Conservation (phyloP, 2,329 filamentous ascomycete genomes). For the Davidsoniella australis region DNA sequence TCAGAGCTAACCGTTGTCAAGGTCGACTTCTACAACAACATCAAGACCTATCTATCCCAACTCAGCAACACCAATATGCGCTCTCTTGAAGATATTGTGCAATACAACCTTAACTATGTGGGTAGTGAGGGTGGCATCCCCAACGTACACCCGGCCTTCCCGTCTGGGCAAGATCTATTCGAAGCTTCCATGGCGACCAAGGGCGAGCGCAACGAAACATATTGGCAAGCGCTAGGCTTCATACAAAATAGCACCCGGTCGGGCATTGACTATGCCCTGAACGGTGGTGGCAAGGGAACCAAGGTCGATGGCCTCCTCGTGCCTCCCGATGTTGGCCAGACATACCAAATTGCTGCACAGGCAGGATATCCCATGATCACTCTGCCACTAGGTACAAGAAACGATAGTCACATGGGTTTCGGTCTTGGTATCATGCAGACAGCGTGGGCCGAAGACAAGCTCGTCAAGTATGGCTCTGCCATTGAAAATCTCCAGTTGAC, state of each 20-base stretch:
- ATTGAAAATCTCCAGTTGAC: conserved; percentile 40
- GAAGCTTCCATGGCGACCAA: conserved; percentile 42
- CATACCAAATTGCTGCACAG: conserved; percentile 54
- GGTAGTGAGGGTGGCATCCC: conserved; percentile 51
- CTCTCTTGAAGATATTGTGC: conserved; percentile 46
- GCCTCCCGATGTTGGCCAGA: conserved; percentile 50
- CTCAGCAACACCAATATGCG: conserved; percentile 43
- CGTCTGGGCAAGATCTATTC: conserved; percentile 56
- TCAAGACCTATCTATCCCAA: conserved; percentile 44
- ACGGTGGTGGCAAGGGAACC: conserved; percentile 18
- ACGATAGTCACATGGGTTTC: conserved; percentile 19
- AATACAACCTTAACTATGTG: conserved; percentile 45
- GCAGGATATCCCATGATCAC: conserved; percentile 61
- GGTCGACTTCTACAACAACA: conserved; percentile 48
- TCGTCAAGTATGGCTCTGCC: conserved; percentile 45
- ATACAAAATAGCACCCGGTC: conserved; percentile 40
- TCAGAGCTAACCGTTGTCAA: conserved; percentile 60
- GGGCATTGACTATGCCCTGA: conserved; percentile 53
- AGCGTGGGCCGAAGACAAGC: conserved; percentile 39
- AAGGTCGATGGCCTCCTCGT: conserved; percentile 47
- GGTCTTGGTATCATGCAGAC: conserved; percentile 41
- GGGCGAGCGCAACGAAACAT: conserved; percentile 45
- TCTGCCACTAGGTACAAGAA: conserved; percentile 42
- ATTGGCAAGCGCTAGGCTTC: conserved; percentile 49
- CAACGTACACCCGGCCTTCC: conserved; percentile 40